These are phyloP conservation scores for Colletotrichum coccodes DNA, from an alignment of 2,329 filamentous ascomycete species.

Conservation along the genomic window DNA sequence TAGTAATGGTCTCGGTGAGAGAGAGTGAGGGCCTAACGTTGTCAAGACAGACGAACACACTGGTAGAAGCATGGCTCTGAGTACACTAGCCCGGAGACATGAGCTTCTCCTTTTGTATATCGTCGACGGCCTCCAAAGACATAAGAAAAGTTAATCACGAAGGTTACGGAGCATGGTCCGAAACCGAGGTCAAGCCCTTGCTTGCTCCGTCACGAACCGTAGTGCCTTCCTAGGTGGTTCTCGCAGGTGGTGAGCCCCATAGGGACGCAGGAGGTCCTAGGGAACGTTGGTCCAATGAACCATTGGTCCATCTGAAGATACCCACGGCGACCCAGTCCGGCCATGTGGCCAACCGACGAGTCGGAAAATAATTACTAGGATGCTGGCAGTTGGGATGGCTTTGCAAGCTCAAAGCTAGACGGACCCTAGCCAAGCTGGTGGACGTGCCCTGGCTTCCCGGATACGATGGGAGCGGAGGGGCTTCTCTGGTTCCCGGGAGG, in stretches of 20 bases:
- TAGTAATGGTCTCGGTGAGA: neutral
- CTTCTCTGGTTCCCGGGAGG: conserved; percentile 13
- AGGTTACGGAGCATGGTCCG: neutral
- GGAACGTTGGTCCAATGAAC: conserved; percentile 11
- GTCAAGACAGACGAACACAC: neutral
- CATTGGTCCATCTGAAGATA: neutral
- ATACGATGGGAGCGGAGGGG: neutral
- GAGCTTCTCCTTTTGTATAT: conserved; percentile 29
- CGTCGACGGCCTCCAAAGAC: conserved; percentile 21
- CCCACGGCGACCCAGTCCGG: conserved; percentile 6
- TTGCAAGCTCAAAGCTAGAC: conserved; percentile 30
- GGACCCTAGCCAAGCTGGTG: conserved; percentile 27
- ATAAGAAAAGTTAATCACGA: conserved; percentile 1
- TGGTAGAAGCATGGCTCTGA: neutral
- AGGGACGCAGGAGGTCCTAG: conserved; percentile 30
- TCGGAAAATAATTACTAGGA: conserved; percentile 24
- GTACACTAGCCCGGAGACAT: conserved; percentile 2
- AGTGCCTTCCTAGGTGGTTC: neutral
- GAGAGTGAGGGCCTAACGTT: neutral
- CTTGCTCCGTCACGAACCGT: conserved; percentile 22
- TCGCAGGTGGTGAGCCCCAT: conserved; percentile 20
- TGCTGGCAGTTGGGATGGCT: conserved; percentile 24
- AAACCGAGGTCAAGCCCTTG: neutral
- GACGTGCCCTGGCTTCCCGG: conserved; percentile 12
- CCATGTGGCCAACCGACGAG: conserved; percentile 21